Evolutionary conservation across 2,329 filamentous ascomycete species (phyloP).

Genomic region (Fusarium sp.): DNA sequence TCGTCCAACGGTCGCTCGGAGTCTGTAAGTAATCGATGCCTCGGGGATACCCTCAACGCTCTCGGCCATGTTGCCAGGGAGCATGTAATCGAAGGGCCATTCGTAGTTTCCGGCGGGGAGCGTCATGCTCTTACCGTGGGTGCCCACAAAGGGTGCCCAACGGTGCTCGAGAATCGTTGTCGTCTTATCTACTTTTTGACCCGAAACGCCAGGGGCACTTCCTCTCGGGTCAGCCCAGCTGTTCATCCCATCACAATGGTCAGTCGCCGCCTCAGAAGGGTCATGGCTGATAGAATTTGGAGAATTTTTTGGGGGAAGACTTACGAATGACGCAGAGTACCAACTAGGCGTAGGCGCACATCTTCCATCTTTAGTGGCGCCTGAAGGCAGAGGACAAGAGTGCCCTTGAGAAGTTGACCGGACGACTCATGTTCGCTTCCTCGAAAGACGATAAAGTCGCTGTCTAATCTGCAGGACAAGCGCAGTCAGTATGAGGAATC

Average conservation of each 20-base stretch:
- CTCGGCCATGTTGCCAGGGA: constrained; percentile 82
- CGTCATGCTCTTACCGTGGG: constrained; percentile 67
- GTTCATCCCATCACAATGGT: constrained; percentile 19
- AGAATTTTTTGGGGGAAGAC: constrained; percentile 48
- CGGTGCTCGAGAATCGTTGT: constrained; percentile 74
- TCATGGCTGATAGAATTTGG: constrained; percentile 10
- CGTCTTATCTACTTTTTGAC: constrained; percentile 70
- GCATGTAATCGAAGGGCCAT: constrained; percentile 80
- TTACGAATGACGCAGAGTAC: constrained; percentile 75
- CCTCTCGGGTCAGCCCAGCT: constrained; percentile 66
- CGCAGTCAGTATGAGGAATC: constrained; percentile 11
- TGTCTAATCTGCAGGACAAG: constrained; percentile 70
- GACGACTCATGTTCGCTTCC: constrained; percentile 81
- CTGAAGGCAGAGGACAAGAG: constrained; percentile 78
- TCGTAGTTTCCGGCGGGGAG: constrained; percentile 84
- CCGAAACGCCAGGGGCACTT: constrained; percentile 69
- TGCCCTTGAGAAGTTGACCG: constrained; percentile 79
- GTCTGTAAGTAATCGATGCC: constrained; percentile 87
- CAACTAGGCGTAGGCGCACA: constrained; percentile 77
- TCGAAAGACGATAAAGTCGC: constrained; percentile 83
- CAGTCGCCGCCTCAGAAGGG: constrained; percentile 15
- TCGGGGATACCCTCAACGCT: constrained; percentile 91
- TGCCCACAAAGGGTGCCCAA: constrained; percentile 74
- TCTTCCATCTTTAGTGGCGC: constrained; percentile 78
- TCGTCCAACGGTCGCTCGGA: constrained; percentile 89